Evolutionary conservation across 352 stramenopile species (phyloP).

Genomic region (Thalassiosira allenii): DNA sequence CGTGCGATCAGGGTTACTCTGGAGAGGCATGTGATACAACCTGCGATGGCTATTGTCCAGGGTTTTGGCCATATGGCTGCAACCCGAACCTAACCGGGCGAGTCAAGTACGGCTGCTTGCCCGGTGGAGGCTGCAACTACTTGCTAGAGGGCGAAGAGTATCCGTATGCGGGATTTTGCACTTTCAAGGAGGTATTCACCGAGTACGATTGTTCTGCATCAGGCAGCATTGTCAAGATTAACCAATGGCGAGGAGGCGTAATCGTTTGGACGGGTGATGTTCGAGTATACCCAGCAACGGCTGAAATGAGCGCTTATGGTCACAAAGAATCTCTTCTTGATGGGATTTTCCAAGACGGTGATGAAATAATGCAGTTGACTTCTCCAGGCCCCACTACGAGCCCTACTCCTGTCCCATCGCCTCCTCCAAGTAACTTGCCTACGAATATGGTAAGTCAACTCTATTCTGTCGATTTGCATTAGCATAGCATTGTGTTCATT

Average conservation of each 20-base stretch:
- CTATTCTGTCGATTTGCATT: no score
- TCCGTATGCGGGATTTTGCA: slow-evolving; percentile 45
- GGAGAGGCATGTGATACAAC: slow-evolving; percentile 52
- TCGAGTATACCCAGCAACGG: not conserved
- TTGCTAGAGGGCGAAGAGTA: slow-evolving; percentile 46
- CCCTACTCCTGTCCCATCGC: not conserved
- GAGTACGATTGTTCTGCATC: not conserved
- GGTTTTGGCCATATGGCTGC: slow-evolving; percentile 42
- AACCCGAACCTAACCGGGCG: not conserved
- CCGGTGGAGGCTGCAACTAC: slow-evolving; percentile 57
- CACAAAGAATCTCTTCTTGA: not conserved
- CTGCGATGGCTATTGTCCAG: slow-evolving; percentile 44
- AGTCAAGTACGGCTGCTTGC: slow-evolving; percentile 41
- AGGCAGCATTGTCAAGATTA: not conserved
- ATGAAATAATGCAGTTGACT: not conserved
- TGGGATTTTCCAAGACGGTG: not conserved
- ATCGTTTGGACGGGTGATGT: not conserved
- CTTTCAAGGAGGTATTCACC: slow-evolving; percentile 39
- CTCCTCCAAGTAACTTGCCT: not conserved
- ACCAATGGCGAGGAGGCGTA: not conserved
- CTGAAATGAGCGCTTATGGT: not conserved
- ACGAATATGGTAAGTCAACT: no score
- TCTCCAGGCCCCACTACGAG: not conserved
- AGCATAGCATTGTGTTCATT: no score
- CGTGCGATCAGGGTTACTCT: slow-evolving; percentile 51